A percentile compares a stretch with the other conserved stretches of the same genome.
Conservation (phyloP, 2,329 filamentous ascomycete genomes). For the Chaetoscypha palmicola region DNA sequence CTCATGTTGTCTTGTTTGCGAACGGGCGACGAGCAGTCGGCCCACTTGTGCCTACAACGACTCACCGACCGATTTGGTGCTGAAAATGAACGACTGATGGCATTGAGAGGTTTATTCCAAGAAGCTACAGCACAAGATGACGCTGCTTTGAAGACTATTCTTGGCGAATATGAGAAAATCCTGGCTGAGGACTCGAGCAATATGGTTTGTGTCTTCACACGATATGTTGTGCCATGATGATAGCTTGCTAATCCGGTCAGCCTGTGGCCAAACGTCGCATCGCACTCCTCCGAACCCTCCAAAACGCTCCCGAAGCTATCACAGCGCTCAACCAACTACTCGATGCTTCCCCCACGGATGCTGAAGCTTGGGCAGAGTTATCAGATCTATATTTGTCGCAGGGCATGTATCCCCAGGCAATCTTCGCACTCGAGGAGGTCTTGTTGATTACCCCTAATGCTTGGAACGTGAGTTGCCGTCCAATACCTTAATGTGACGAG, state of each 20-base stretch:
- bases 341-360: slow-evolving; percentile 80
- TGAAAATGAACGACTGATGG: slow-evolving; percentile 80
- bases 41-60: slow-evolving; percentile 66
- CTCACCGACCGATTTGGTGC: slow-evolving; percentile 75
- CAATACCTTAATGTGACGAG: background rate
- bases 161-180: slow-evolving; percentile 72
- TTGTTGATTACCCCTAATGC: slow-evolving; percentile 81
- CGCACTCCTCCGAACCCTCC: slow-evolving; percentile 69
- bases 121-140: slow-evolving; percentile 70
- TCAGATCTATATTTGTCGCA: slow-evolving; percentile 78
- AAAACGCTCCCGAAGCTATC: slow-evolving; percentile 65
- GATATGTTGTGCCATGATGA: slow-evolving; percentile 1
- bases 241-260: slow-evolving; percentile 39
- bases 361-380: slow-evolving; percentile 89
- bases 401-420: slow-evolving; percentile 72
- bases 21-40: slow-evolving; percentile 73
- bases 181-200: slow-evolving; percentile 70
- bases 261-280: slow-evolving; percentile 79
- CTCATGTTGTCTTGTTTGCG: slow-evolving; percentile 77
- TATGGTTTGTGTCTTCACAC: slow-evolving; percentile 52
- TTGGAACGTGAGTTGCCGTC: slow-evolving; percentile 68
- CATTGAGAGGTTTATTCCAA: slow-evolving; percentile 71
- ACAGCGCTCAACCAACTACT: slow-evolving; percentile 66
- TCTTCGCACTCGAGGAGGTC: slow-evolving; percentile 87
- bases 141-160: slow-evolving; percentile 57